A percentile compares a stretch with the other conserved stretches of the same genome.
phyloP scores from a whole-genome alignment of 2,329 filamentous ascomycete species.

The Alternaria panax region DNA sequence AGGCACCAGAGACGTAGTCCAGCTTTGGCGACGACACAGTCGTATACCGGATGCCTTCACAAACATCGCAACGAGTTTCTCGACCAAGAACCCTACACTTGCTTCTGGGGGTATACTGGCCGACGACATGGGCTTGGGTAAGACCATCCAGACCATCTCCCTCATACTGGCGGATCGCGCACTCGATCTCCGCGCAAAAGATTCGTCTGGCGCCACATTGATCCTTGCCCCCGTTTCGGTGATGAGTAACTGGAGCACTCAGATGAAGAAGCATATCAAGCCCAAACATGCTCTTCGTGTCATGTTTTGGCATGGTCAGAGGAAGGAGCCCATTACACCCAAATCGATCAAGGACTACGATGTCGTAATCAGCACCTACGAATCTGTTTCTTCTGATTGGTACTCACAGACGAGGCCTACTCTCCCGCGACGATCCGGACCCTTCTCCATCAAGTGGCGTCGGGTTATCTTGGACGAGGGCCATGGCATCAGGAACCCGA shows the following conservation, averaged over 20 bases:
- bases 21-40: slow-evolving; percentile 74
- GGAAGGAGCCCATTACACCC: slow-evolving; percentile 58
- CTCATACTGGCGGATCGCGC: slow-evolving; percentile 69
- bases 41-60: slow-evolving; percentile 58
- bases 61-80: slow-evolving; percentile 76
- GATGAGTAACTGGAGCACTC: slow-evolving; percentile 89
- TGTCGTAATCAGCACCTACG: slow-evolving; percentile 85
- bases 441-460: slow-evolving; percentile 75
- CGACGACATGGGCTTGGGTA: slow-evolving; percentile 92
- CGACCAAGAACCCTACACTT: slow-evolving; percentile 66
- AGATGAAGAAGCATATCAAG: slow-evolving; percentile 76
- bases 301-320: slow-evolving; percentile 75
- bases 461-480: slow-evolving; percentile 61
- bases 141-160: slow-evolving; percentile 86
- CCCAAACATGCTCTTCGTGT: slow-evolving; percentile 69
- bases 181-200: slow-evolving; percentile 28
- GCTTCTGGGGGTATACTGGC: slow-evolving; percentile 85
- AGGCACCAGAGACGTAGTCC: slow-evolving; percentile 69
- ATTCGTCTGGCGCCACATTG: slow-evolving; percentile 66
- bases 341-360: slow-evolving; percentile 71
- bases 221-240: slow-evolving; percentile 84
- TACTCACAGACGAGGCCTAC: slow-evolving; percentile 55
- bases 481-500: slow-evolving; percentile 80
- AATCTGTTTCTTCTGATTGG: slow-evolving; percentile 74
- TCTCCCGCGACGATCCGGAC: slow-evolving; percentile 40